Percentiles rank a stretch among this genome's conserved stretches.
Evolutionary conservation across 1,284 basidiomycete species (phyloP).

Genomic region (Cutaneotrichosporon sp.): DNA sequence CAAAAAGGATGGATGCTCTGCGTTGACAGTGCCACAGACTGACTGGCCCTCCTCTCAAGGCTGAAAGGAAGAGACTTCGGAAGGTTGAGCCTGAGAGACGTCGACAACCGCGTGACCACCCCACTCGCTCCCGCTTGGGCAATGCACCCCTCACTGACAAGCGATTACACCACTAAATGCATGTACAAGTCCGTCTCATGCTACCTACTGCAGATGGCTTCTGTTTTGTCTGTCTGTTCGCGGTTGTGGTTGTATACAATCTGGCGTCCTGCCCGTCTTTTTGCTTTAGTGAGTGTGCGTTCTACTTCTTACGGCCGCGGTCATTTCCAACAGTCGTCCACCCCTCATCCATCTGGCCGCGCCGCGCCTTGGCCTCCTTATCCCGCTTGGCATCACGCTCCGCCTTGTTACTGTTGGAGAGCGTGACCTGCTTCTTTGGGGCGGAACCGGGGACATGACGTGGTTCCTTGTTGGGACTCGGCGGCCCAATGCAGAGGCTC

Average conservation of each 20-base stretch:
- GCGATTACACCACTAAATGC: background rate
- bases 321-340: constrained; percentile 19
- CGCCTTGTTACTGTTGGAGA: constrained; percentile 8
- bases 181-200: background rate
- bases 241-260: background rate
- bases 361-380: background rate
- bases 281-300: background rate
- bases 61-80: too few species aligned
- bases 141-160: too few species aligned
- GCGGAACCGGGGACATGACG: constrained; percentile 18
- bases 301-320: constrained; percentile 14
- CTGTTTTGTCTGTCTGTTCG: background rate
- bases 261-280: background rate
- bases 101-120: too few species aligned
- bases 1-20: too few species aligned
- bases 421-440: constrained; percentile 7
- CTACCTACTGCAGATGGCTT: background rate
- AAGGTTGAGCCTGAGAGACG: too few species aligned
- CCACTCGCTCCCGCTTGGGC: too few species aligned
- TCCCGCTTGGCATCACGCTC: background rate
- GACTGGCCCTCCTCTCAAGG: too few species aligned
- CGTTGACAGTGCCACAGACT: too few species aligned
- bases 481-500: background rate
- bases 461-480: constrained; percentile 3
- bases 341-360: background rate